phyloP scores from a whole-genome alignment of 2,329 filamentous ascomycete species.

The Metarhizium album region DNA sequence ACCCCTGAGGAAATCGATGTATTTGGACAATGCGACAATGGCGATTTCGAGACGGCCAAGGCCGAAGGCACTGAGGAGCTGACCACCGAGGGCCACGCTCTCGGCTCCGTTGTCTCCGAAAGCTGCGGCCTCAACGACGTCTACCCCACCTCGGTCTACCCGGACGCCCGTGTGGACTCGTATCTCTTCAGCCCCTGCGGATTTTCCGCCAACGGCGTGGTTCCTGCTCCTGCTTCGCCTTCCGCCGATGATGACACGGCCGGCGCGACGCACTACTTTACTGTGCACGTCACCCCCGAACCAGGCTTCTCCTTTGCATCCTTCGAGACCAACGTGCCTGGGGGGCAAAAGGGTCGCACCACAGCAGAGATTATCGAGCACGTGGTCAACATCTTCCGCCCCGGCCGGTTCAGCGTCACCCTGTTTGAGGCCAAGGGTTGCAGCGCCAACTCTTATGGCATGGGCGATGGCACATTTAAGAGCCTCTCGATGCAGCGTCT shows the following conservation, averaged over 20 bases:
- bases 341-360: conserved; percentile 74
- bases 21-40: conserved; percentile 56
- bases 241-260: conserved; percentile 17
- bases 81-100: conserved; percentile 85
- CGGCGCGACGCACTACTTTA: conserved; percentile 79
- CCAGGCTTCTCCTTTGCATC: conserved; percentile 95
- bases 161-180: conserved; percentile 86
- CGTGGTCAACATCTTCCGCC: conserved; percentile 91
- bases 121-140: conserved; percentile 80
- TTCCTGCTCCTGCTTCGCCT: conserved; percentile 69
- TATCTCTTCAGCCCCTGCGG: conserved; percentile 96
- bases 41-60: conserved; percentile 41
- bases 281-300: conserved; percentile 95
- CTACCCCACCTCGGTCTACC: conserved; percentile 78
- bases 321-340: conserved; percentile 96
- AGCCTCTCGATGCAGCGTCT: conserved; percentile 33
- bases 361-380: conserved; percentile 88
- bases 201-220: conserved; percentile 92
- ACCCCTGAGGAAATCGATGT: conserved; percentile 60
- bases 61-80: conserved; percentile 56
- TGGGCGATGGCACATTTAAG: conserved; percentile 28
- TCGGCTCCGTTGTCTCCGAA: conserved; percentile 88
- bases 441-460: conserved; percentile 30
- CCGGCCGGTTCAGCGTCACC: conserved; percentile 94
- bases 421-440: conserved; percentile 79